Evolutionary conservation across 768 basidiomycete genomes (phyloP).

Genomic region (Amanita exitialis): DNA sequence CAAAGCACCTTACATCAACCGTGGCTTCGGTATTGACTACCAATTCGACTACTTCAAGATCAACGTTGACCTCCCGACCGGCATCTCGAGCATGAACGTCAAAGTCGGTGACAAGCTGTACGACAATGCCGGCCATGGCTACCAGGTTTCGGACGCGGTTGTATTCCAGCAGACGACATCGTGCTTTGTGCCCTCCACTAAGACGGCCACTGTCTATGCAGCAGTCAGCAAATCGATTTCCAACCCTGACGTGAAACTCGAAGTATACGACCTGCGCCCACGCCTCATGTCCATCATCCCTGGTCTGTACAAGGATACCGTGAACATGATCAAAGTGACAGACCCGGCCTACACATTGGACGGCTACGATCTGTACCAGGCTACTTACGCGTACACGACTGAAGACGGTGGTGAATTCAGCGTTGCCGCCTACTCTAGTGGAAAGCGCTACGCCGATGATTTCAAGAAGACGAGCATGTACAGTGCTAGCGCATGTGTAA

Average conservation of each 20-base stretch:
- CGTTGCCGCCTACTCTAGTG: background rate
- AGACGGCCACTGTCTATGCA: background rate
- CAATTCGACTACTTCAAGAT: conserved; percentile 1
- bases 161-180: background rate
- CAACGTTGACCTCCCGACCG: background rate
- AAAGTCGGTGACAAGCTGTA: background rate
- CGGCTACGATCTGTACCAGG: background rate
- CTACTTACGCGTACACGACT: background rate
- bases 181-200: background rate
- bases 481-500: background rate
- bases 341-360: background rate
- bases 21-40: background rate
- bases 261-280: background rate
- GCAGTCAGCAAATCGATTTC: background rate
- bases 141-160: background rate
- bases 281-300: background rate
- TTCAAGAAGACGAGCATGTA: background rate
- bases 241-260: background rate
- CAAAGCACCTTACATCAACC: background rate
- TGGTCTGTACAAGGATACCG: background rate
- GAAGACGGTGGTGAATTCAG: conserved; percentile 1
- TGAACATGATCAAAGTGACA: background rate
- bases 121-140: background rate
- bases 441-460: background rate
- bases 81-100: background rate